Percentiles rank a stretch among this genome's conserved stretches.
Evolutionary conservation across 1,139 yeast species (phyloP).

Genomic region (Nakaseomyces kungkrabaensis): DNA sequence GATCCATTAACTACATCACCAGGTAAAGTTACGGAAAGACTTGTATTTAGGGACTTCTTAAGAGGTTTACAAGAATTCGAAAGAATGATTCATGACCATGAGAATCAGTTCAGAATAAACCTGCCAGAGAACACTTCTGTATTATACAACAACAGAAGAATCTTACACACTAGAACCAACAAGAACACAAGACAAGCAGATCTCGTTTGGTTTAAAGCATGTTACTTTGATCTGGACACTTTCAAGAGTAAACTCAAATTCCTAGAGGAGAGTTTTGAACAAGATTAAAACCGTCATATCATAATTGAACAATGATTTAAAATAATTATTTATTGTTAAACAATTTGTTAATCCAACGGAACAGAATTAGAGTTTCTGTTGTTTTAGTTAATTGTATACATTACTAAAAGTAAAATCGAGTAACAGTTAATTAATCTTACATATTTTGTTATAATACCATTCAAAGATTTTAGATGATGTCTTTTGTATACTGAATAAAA

Average conservation of each 20-base stretch:
- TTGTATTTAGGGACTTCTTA: slow-evolving; percentile 42
- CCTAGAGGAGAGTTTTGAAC: slow-evolving; percentile 14
- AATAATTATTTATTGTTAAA: too few species aligned
- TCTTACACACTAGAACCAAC: slow-evolving; percentile 58
- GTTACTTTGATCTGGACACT: slow-evolving; percentile 67
- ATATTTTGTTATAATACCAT: too few species aligned
- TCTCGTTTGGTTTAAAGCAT: slow-evolving; percentile 64
- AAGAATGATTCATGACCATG: slow-evolving; percentile 43
- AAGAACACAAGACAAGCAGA: slow-evolving; percentile 42
- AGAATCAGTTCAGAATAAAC: slow-evolving; percentile 48
- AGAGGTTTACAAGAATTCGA: slow-evolving; percentile 57
- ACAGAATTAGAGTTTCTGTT: too few species aligned
- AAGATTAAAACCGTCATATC: neutral
- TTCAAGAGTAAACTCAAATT: slow-evolving; percentile 53
- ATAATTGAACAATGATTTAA: too few species aligned
- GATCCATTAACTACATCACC: slow-evolving; percentile 20
- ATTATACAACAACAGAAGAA: slow-evolving; percentile 63
- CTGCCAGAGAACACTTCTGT: slow-evolving; percentile 58
- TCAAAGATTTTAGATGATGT: too few species aligned
- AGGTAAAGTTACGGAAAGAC: slow-evolving; percentile 31
- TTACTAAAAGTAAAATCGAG: too few species aligned
- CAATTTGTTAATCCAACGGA: too few species aligned
- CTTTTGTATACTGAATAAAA: too few species aligned
- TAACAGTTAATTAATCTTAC: too few species aligned
- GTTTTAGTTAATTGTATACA: too few species aligned